These are phyloP conservation scores for Erythrophleum fordii DNA, from an alignment of 306 rosid genomes.

Conservation along the genomic window DNA sequence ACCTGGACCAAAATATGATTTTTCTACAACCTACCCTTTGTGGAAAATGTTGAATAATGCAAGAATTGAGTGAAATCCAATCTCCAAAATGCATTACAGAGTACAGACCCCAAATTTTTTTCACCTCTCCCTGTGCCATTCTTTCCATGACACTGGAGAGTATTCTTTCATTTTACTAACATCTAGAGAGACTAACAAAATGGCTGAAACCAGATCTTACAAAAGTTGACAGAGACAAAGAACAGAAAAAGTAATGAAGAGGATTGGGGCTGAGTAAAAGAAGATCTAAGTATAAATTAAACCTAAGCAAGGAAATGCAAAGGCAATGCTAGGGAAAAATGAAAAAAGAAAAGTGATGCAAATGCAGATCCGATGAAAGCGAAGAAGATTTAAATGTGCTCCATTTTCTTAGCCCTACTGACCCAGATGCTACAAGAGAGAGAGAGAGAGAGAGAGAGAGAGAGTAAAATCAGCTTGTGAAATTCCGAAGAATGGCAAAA, in stretches of 20 bases:
- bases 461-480: background rate
- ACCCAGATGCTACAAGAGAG: background rate
- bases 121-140: background rate
- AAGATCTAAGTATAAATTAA: slow-evolving; percentile 42
- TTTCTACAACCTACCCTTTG: background rate
- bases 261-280: background rate
- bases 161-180: slow-evolving; percentile 15
- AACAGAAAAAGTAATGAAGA: background rate
- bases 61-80: slow-evolving; percentile 20
- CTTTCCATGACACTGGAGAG: background rate
- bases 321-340: slow-evolving; percentile 22
- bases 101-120: background rate
- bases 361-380: slow-evolving; percentile 16
- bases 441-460: background rate
- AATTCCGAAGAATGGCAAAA: slow-evolving; percentile 18
- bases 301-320: slow-evolving; percentile 35
- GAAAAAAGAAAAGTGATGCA: background rate
- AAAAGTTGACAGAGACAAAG: slow-evolving; percentile 19
- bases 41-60: slow-evolving; percentile 1
- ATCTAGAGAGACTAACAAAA: slow-evolving; percentile 22
- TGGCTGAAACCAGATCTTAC: slow-evolving; percentile 55
- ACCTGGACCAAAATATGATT: background rate
- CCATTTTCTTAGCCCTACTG: background rate
- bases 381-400: background rate
- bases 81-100: background rate